Percentiles rank a stretch among this genome's conserved stretches.
phyloP scores from a whole-genome alignment of 1,139 yeast genomes.

The Candida labiduridarum region DNA sequence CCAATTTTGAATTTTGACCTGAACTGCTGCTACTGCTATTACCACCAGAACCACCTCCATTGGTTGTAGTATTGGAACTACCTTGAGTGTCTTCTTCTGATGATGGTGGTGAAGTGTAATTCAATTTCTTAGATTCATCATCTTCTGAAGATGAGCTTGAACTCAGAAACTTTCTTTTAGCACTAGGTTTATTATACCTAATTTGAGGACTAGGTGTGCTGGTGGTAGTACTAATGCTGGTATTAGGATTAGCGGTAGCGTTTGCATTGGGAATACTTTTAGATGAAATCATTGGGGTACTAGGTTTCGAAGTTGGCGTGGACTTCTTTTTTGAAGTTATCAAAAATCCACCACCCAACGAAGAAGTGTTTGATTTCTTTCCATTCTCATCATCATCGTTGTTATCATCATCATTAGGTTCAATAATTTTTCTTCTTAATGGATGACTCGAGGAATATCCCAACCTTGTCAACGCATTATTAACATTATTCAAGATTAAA shows the following conservation, averaged over 20 bases:
- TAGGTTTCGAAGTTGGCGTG: not conserved
- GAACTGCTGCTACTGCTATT: not conserved
- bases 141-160: slow-evolving; percentile 20
- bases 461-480: slow-evolving; percentile 44
- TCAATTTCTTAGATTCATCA: slow-evolving; percentile 19
- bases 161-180: slow-evolving; percentile 16
- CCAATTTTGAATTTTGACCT: slow-evolving; percentile 14
- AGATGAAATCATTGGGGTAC: slow-evolving; percentile 6
- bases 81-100: slow-evolving; percentile 22
- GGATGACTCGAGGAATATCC: slow-evolving; percentile 52
- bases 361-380: slow-evolving; percentile 4
- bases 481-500: slow-evolving; percentile 35
- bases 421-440: slow-evolving; percentile 37
- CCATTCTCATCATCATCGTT: slow-evolving; percentile 4
- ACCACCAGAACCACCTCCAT: not conserved
- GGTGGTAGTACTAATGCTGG: not conserved
- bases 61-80: slow-evolving; percentile 1
- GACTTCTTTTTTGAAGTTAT: slow-evolving; percentile 12
- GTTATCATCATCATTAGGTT: slow-evolving; percentile 7
- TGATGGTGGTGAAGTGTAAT: slow-evolving; percentile 34
- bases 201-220: not conserved
- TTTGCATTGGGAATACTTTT: slow-evolving; percentile 7
- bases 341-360: slow-evolving; percentile 22
- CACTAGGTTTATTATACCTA: slow-evolving; percentile 1
- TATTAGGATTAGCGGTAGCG: not conserved